These are phyloP conservation scores for Skeletonema tropicum DNA, from an alignment of 108 stramenopile species.

Conservation along the genomic window DNA sequence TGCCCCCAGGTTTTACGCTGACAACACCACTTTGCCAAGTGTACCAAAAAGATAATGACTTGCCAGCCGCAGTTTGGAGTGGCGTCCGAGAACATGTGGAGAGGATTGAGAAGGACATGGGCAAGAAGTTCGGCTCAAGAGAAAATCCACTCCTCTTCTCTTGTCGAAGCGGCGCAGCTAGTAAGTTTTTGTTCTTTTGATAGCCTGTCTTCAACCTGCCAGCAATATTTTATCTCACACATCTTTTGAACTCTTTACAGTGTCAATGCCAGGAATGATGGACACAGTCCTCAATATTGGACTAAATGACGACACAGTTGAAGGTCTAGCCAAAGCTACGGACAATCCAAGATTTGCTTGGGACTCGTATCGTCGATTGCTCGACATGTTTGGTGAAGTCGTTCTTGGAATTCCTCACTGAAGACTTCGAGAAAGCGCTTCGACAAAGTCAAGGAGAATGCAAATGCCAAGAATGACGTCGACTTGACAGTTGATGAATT, in stretches of 20 bases:
- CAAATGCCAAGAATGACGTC: constrained; percentile 56
- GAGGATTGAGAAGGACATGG: constrained; percentile 68
- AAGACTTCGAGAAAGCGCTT: constrained; percentile 78
- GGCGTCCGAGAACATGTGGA: constrained; percentile 44
- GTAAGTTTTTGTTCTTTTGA: constrained; percentile 24
- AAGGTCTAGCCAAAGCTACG: constrained; percentile 72
- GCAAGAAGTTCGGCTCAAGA: constrained; percentile 61
- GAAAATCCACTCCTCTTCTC: constrained; percentile 71
- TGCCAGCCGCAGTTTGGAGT: constrained; percentile 44
- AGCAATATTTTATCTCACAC: not conserved
- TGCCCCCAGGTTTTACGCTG: constrained; percentile 50
- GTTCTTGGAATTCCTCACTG: constrained; percentile 77
- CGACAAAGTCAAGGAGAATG: constrained; percentile 51
- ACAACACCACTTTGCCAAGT: constrained; percentile 46
- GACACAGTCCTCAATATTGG: constrained; percentile 86
- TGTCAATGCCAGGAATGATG: constrained; percentile 82
- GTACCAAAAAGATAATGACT: constrained; percentile 37
- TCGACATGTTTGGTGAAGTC: constrained; percentile 89
- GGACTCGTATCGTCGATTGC: constrained; percentile 82
- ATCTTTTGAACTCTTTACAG: constrained; percentile 5
- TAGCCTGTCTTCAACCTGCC: not conserved
- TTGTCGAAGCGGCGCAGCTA: constrained; percentile 67
- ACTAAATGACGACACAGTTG: constrained; percentile 78
- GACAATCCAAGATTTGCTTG: constrained; percentile 80
- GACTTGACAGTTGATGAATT: constrained; percentile 68